Percentiles rank a stretch among this genome's conserved stretches.
These are phyloP conservation scores for Claviceps quebecensis DNA, from an alignment of 2,329 filamentous ascomycete species.

Conservation along the genomic window DNA sequence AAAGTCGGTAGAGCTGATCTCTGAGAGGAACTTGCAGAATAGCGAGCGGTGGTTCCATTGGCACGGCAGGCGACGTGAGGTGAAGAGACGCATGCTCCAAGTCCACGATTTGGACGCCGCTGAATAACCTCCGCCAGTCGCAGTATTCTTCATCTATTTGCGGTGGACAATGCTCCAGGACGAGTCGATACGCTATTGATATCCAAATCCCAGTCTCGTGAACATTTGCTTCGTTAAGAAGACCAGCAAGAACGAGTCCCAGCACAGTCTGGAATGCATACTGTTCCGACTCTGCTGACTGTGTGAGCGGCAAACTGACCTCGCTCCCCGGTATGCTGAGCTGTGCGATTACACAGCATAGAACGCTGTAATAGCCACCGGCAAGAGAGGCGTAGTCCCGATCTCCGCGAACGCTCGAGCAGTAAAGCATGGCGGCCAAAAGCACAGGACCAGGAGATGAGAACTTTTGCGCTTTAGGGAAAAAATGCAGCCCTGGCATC, in stretches of 20 bases:
- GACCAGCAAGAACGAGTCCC: conserved; percentile 25
- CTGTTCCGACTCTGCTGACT: conserved; percentile 17
- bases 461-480: conserved; percentile 27
- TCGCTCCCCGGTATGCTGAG: conserved; percentile 22
- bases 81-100: conserved; percentile 28
- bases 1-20: conserved; percentile 27
- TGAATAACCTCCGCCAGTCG: conserved; percentile 27
- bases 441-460: conserved; percentile 27
- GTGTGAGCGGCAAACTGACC: conserved; percentile 12
- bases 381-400: conserved; percentile 21
- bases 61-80: conserved; percentile 26
- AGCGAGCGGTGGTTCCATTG: conserved; percentile 23
- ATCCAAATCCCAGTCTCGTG: conserved; percentile 30
- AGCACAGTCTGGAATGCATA: conserved; percentile 29
- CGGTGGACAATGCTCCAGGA: conserved; percentile 26
- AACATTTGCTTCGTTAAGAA: conserved; percentile 27
- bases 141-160: conserved; percentile 21
- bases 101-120: conserved; percentile 26
- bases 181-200: conserved; percentile 26
- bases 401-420: conserved; percentile 20
- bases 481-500: conserved; percentile 30
- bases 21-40: conserved; percentile 22
- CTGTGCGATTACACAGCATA: conserved; percentile 26
- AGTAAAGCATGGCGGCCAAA: conserved; percentile 30
- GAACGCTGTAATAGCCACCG: conserved; percentile 23